These are phyloP conservation scores for Diutina mesorugosa DNA, from an alignment of 1,139 yeast species.

Conservation along the genomic window DNA sequence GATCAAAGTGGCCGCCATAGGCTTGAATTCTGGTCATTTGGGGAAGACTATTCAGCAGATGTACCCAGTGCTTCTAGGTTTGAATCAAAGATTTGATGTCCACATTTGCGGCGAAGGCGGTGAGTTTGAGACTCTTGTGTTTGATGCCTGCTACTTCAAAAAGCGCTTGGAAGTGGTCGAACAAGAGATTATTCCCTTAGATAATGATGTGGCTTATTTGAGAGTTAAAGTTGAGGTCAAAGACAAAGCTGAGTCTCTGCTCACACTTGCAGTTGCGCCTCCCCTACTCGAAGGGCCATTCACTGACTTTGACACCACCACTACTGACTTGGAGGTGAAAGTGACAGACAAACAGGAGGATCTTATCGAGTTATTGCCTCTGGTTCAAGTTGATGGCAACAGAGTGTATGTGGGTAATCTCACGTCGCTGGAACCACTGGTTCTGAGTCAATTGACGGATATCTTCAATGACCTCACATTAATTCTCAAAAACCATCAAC, in stretches of 20 bases:
- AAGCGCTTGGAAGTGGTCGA: constrained; percentile 36
- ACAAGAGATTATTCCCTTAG: constrained; percentile 30
- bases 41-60: constrained; percentile 55
- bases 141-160: constrained; percentile 77
- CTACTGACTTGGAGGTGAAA: too few species aligned
- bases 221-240: constrained; percentile 28
- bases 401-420: constrained; percentile 13
- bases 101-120: constrained; percentile 99
- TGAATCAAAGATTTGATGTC: constrained; percentile 61
- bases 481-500: background rate
- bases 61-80: constrained; percentile 41
- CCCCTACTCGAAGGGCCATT: background rate
- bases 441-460: constrained; percentile 29
- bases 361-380: background rate
- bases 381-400: background rate
- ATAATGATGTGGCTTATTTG: constrained; percentile 58
- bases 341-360: too few species aligned
- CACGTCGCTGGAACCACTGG: constrained; percentile 26
- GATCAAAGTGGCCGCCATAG: constrained; percentile 89
- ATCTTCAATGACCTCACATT: constrained; percentile 12
- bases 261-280: background rate
- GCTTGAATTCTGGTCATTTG: constrained; percentile 51
- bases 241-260: constrained; percentile 14
- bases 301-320: background rate
- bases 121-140: constrained; percentile 84